Evolutionary conservation across 768 basidiomycete species (phyloP), one percentile per base, ranked within the genome.

Genomic region (Clitopilus hobsonii): DNA sequence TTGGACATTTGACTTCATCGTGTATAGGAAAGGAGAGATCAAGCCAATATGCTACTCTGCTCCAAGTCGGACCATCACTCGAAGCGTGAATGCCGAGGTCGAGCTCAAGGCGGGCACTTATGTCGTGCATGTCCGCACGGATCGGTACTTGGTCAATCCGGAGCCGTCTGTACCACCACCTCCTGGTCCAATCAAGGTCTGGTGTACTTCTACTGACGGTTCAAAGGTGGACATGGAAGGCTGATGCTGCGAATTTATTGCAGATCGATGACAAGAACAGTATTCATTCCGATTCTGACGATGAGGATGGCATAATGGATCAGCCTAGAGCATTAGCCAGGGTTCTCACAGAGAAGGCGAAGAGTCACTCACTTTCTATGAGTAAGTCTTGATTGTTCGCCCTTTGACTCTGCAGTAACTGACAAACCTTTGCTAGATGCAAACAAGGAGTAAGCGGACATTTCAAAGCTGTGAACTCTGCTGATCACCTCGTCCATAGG

Each of bases 1-100:
- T 1, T 74, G 72, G 71, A 52, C 58, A 0, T 69, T 74, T 22
- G 73, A 75, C 56, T 75, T 75, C 55, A 52, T 68, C 7, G 54
- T 76, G 5, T 75, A 67, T 65, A 68, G 67, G 54, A 65, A 67
- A 50, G 72, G 69, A 6, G 66, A 64, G 52, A 64, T 51, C 23
- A 60, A 67, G 36, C 59, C 63, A 4, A 53, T 67, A 5, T 56
- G 58, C 1, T 38, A 55, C 11, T 68, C 68, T 1, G 58, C 61
- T 18, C 45, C 57, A 3, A 47, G 63, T 5, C 49, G 56, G 4
- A 48, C 41, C 29, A 61, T 27, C 14, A 53, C 60, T 6, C 62
- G 67, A 7, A 69, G 68, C 49, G 65, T 69, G 10, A 70, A 69
- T 50, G 38, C 63, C 3, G 68, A 70, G 32, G 13, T 65, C 5